These are phyloP conservation scores for Arxiozyma slooffiae DNA, from an alignment of 1,139 yeast genomes.

Conservation along the genomic window DNA sequence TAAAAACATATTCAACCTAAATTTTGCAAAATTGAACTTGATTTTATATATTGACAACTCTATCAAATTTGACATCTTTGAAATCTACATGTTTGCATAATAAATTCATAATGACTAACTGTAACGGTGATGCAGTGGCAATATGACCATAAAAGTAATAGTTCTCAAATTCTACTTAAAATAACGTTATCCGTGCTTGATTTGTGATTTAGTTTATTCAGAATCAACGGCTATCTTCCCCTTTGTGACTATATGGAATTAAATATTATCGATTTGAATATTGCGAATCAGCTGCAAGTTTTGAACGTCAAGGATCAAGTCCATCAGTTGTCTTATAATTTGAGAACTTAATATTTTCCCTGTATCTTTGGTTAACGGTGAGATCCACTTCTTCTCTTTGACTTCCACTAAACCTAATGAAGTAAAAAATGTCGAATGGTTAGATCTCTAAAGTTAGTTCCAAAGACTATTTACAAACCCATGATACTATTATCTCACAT, in stretches of 20 bases:
- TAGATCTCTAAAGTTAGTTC: slow-evolving; percentile 32
- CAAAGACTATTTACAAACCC: slow-evolving; percentile 24
- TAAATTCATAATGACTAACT: slow-evolving; percentile 19
- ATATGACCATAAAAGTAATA: slow-evolving; percentile 9
- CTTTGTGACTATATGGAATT: slow-evolving; percentile 68
- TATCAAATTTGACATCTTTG: slow-evolving; percentile 17
- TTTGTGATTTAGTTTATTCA: slow-evolving; percentile 54
- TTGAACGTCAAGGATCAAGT: slow-evolving; percentile 46
- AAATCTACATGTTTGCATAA: slow-evolving; percentile 11
- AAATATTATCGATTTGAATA: slow-evolving; percentile 43
- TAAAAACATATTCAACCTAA: slow-evolving; percentile 25
- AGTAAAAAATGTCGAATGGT: slow-evolving; percentile 37
- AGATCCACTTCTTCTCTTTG: slow-evolving; percentile 53
- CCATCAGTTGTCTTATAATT: slow-evolving; percentile 52
- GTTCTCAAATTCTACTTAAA: slow-evolving; percentile 18
- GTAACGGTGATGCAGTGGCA: slow-evolving; percentile 24
- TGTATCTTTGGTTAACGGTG: slow-evolving; percentile 59
- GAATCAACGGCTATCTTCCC: slow-evolving; percentile 63
- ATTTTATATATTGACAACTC: slow-evolving; percentile 23
- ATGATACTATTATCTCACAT: slow-evolving; percentile 8
- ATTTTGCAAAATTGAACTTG: slow-evolving; percentile 28
- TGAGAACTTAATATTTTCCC: slow-evolving; percentile 51
- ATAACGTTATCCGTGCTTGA: slow-evolving; percentile 57
- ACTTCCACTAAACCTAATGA: slow-evolving; percentile 36
- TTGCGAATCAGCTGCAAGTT: slow-evolving; percentile 27